A percentile compares a stretch with the other conserved stretches of the same genome.
Conservation (phyloP, 2,329 filamentous ascomycete species). For the Nemania abortiva region DNA sequence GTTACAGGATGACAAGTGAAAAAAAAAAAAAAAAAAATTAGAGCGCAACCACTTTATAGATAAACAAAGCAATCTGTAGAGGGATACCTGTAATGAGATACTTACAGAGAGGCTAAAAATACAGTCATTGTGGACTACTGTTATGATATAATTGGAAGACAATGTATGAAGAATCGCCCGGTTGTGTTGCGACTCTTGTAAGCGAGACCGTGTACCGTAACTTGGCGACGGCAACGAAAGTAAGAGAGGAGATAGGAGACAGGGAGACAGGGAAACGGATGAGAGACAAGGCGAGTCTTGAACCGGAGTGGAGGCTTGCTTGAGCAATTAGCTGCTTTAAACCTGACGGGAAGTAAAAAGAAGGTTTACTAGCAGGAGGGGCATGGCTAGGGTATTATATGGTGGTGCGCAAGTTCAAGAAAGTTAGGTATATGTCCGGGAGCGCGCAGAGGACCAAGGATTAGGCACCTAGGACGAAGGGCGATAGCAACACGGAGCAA, state of each 20-base stretch:
- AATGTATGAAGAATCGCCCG: neutral
- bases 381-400: slow-evolving; percentile 1
- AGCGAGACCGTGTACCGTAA: neutral
- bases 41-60: neutral
- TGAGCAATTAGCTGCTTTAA: neutral
- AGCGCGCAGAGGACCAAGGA: neutral
- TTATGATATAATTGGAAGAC: neutral
- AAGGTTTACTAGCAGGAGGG: neutral
- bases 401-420: neutral
- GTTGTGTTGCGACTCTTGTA: slow-evolving; percentile 1
- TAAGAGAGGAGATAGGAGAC: neutral
- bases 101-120: slow-evolving; percentile 65
- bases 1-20: neutral
- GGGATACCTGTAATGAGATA: slow-evolving; percentile 31
- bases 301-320: slow-evolving; percentile 8
- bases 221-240: neutral
- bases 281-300: neutral
- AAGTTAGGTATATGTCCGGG: neutral
- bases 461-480: neutral
- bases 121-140: slow-evolving; percentile 59
- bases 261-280: neutral
- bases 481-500: slow-evolving; percentile 6
- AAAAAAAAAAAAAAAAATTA: neutral
- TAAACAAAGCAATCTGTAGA: neutral
- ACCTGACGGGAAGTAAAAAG: neutral